Evolutionary conservation across 2,329 filamentous ascomycete genomes (phyloP).

Genomic region (Helotiales sp.): DNA sequence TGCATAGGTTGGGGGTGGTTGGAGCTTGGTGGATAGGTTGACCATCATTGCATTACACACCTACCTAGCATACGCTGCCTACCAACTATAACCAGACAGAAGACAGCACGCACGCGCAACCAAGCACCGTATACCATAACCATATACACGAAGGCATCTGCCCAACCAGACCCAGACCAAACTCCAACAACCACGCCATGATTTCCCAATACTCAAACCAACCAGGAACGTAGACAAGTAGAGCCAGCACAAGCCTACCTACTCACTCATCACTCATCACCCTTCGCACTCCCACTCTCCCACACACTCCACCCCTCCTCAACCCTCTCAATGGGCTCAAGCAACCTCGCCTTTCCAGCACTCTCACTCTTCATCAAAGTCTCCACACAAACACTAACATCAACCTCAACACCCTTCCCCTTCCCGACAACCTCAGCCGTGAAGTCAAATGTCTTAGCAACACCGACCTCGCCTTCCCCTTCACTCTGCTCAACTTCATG

Average conservation of each 20-base stretch:
- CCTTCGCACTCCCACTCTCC: slow-evolving; percentile 71
- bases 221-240: no score
- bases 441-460: slow-evolving; percentile 35
- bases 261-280: slow-evolving; percentile 45
- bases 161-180: neutral
- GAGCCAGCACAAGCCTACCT: neutral
- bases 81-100: slow-evolving; percentile 8
- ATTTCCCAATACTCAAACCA: neutral
- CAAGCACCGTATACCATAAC: neutral
- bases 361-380: slow-evolving; percentile 47
- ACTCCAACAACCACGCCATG: neutral
- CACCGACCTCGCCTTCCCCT: slow-evolving; percentile 21
- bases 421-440: slow-evolving; percentile 39
- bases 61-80: neutral
- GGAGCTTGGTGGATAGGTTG: no score
- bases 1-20: no score
- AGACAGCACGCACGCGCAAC: neutral
- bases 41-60: slow-evolving; percentile 5
- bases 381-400: slow-evolving; percentile 38
- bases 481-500: slow-evolving; percentile 45
- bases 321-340: slow-evolving; percentile 62
- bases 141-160: neutral
- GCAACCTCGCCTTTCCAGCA: slow-evolving; percentile 51
- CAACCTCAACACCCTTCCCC: slow-evolving; percentile 40
- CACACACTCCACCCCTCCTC: slow-evolving; percentile 70